phyloP scores from a whole-genome alignment of 768 basidiomycete species.

The Lepiota venenata region DNA sequence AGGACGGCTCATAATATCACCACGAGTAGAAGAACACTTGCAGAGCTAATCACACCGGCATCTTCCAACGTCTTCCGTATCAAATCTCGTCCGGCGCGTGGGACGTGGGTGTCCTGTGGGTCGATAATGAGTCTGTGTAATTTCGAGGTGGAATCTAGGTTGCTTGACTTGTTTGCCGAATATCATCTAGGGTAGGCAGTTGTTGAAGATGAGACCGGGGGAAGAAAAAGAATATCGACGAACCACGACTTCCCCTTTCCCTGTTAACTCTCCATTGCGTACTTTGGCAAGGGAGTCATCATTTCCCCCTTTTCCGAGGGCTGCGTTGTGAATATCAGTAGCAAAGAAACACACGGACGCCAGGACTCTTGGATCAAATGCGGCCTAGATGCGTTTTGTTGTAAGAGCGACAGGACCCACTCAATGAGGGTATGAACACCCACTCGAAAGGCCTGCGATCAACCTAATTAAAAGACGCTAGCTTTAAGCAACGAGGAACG shows the following conservation, averaged over 20 bases:
- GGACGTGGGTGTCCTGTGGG: constrained; percentile 85
- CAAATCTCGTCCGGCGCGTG: constrained; percentile 79
- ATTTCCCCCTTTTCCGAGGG: constrained; percentile 79
- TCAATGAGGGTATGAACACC: constrained; percentile 10
- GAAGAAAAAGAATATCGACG: constrained; percentile 20
- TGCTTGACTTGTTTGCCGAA: constrained; percentile 84
- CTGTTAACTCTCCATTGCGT: constrained; percentile 67
- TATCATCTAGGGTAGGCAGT: constrained; percentile 60
- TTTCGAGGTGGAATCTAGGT: neutral
- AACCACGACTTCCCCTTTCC: constrained; percentile 84
- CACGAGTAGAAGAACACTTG: constrained; percentile 30
- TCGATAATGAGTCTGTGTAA: neutral
- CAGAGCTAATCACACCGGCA: constrained; percentile 65
- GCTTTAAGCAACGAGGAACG: constrained; percentile 18
- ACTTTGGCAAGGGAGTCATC: constrained; percentile 82
- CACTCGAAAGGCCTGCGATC: constrained; percentile 37
- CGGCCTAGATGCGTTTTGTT: constrained; percentile 49
- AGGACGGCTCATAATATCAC: neutral
- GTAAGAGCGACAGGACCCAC: neutral
- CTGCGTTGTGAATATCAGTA: constrained; percentile 87
- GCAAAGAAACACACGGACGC: constrained; percentile 93
- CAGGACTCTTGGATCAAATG: constrained; percentile 81
- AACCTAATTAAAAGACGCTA: neutral
- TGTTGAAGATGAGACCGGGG: neutral
- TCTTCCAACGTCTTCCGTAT: constrained; percentile 85